Conservation (phyloP, 1,284 basidiomycete genomes). For the Rhodotorula glutinis region DNA sequence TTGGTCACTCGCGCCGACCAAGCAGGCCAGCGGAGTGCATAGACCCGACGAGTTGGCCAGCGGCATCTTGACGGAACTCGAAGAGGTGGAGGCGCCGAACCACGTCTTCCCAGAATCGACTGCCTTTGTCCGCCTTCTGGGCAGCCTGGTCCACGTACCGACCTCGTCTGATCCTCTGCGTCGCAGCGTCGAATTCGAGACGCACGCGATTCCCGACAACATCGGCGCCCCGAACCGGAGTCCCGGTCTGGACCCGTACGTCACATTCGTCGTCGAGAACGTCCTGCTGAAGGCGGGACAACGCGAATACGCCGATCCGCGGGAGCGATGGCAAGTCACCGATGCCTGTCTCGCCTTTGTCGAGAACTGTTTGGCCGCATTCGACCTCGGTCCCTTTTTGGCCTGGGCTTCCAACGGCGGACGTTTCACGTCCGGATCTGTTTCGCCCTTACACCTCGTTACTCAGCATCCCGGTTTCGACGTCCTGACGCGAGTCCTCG, state of each 20-base stretch:
- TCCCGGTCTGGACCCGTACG: constrained; percentile 75
- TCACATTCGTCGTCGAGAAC: constrained; percentile 81
- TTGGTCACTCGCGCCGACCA: constrained; percentile 25
- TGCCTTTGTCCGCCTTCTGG: constrained; percentile 78
- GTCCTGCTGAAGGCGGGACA: constrained; percentile 61
- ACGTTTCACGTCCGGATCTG: not conserved
- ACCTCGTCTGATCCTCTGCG: constrained; percentile 52
- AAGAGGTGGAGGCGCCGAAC: constrained; percentile 76
- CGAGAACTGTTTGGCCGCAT: constrained; percentile 75
- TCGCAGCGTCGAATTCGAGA: constrained; percentile 57
- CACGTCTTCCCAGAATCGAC: constrained; percentile 80
- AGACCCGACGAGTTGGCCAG: constrained; percentile 32
- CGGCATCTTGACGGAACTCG: constrained; percentile 59
- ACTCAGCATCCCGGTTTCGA: constrained; percentile 83
- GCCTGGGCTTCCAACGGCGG: constrained; percentile 40
- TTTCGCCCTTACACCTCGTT: constrained; percentile 41
- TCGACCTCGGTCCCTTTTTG: constrained; percentile 60
- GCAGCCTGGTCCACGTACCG: constrained; percentile 69
- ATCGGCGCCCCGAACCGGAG: constrained; percentile 70
- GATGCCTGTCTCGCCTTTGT: constrained; percentile 80
- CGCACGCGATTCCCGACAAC: constrained; percentile 69
- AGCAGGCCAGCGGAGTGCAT: constrained; percentile 21
- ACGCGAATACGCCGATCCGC: constrained; percentile 69
- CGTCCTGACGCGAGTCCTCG: constrained; percentile 74
- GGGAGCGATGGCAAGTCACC: constrained; percentile 82